Percentiles rank a stretch among this genome's conserved stretches.
Conservation (phyloP, 441 rosid genomes). For the Gossypium gossypioides region DNA sequence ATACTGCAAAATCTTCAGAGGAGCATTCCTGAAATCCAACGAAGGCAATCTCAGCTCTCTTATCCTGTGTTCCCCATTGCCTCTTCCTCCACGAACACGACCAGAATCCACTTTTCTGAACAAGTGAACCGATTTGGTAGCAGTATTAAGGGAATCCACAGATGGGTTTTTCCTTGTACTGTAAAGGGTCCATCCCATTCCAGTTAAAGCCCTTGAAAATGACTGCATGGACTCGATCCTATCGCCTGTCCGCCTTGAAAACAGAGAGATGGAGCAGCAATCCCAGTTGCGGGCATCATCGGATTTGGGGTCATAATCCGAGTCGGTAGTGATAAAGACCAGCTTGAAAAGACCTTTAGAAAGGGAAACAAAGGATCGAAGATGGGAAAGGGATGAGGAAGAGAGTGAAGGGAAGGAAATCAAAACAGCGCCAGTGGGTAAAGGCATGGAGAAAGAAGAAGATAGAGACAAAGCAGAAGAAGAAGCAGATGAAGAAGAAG, state of each 20-base stretch:
- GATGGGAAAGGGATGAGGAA: slow-evolving; percentile 40
- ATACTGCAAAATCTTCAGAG: slow-evolving; percentile 60
- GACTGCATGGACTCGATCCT: slow-evolving; percentile 52
- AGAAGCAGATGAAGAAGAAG: slow-evolving; percentile 30
- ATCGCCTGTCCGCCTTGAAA: slow-evolving; percentile 31
- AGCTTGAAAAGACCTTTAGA: slow-evolving; percentile 55
- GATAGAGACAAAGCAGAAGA: slow-evolving; percentile 20
- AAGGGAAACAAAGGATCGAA: slow-evolving; percentile 51
- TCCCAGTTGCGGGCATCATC: slow-evolving; percentile 41
- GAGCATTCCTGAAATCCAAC: slow-evolving; percentile 55
- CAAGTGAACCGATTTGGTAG: slow-evolving; percentile 32
- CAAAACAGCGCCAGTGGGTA: slow-evolving; percentile 45
- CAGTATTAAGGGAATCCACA: slow-evolving; percentile 7
- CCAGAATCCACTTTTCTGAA: slow-evolving; percentile 57
- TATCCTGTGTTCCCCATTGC: slow-evolving; percentile 41
- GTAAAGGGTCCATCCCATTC: slow-evolving; percentile 59
- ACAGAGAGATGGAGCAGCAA: slow-evolving; percentile 57
- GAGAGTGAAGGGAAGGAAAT: slow-evolving; percentile 54
- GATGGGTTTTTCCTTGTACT: slow-evolving; percentile 34
- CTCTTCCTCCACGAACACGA: slow-evolving; percentile 31
- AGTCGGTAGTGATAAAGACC: slow-evolving; percentile 24
- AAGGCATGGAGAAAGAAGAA: slow-evolving; percentile 34
- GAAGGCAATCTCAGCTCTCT: slow-evolving; percentile 58
- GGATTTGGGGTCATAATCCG: neutral
- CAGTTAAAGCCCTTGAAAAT: slow-evolving; percentile 46